phyloP scores from a whole-genome alignment of 495 filamentous ascomycete species.

The Xylaria palmicola region DNA sequence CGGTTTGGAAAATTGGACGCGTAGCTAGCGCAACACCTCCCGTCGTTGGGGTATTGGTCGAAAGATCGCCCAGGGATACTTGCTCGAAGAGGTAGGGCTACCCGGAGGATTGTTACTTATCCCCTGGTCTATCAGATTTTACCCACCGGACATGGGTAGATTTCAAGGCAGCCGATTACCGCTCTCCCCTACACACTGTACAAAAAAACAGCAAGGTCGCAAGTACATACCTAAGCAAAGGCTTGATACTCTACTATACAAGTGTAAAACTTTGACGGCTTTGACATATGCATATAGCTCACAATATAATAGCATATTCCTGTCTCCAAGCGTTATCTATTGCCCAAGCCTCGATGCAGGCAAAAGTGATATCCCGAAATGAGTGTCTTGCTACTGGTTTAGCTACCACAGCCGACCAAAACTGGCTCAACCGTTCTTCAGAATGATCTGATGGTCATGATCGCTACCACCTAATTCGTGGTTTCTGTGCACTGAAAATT shows the following conservation, averaged over 20 bases:
- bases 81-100: constrained; percentile 12
- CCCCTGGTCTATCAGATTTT: neutral
- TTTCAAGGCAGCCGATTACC: neutral
- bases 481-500: constrained; percentile 5
- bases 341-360: neutral
- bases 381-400: neutral
- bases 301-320: constrained; percentile 4
- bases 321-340: neutral
- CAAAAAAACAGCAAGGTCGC: neutral
- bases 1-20: constrained; percentile 1
- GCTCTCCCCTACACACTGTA: constrained; percentile 4
- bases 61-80: neutral
- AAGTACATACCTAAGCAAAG: neutral
- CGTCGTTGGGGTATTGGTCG: neutral
- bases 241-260: neutral
- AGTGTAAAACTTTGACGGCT: neutral
- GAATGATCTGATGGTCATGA: constrained; percentile 13
- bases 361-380: constrained; percentile 5
- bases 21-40: constrained; percentile 7
- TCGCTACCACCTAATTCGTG: neutral
- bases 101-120: constrained; percentile 7
- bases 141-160: neutral
- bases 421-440: neutral
- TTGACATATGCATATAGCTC: constrained; percentile 5
- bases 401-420: neutral